A percentile compares a stretch with the other conserved stretches of the same genome.
phyloP scores from a whole-genome alignment of 208 protist genomes.

The Crithidia fasciculata region DNA sequence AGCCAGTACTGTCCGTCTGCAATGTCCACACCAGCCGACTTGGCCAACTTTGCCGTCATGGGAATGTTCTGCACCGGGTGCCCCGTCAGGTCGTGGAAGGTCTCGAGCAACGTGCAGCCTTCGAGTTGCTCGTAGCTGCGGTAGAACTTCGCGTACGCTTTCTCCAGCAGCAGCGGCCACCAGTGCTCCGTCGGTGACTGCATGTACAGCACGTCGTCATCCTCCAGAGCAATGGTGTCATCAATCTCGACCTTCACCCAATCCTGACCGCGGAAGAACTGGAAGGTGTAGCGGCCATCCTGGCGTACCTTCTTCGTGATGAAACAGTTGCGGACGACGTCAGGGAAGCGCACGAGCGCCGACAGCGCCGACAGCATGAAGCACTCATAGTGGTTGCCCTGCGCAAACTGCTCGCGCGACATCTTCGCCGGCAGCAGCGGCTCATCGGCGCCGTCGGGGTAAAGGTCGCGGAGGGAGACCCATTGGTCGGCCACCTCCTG shows the following conservation, averaged over 20 bases:
- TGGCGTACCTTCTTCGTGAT: constrained; percentile 76
- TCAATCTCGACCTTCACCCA: constrained; percentile 88
- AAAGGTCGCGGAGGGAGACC: constrained; percentile 72
- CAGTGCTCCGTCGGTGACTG: constrained; percentile 77
- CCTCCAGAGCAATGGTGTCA: constrained; percentile 64
- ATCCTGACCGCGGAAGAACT: constrained; percentile 70
- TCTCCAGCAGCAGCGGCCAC: constrained; percentile 90
- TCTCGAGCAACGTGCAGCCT: constrained; percentile 77
- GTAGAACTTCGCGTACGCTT: constrained; percentile 93
- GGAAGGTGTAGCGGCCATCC: constrained; percentile 87
- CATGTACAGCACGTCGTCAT: constrained; percentile 62
- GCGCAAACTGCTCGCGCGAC: constrained; percentile 71
- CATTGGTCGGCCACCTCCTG: constrained; percentile 66
- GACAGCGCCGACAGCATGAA: constrained; percentile 79
- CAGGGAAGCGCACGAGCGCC: constrained; percentile 66
- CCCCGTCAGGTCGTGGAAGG: constrained; percentile 82
- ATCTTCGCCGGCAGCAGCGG: constrained; percentile 68
- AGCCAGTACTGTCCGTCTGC: constrained; percentile 56
- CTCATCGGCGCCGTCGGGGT: constrained; percentile 51
- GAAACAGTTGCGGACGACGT: constrained; percentile 83
- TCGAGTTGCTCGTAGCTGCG: constrained; percentile 72
- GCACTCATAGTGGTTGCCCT: constrained; percentile 87
- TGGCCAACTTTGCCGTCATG: constrained; percentile 63
- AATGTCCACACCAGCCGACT: constrained; percentile 56
- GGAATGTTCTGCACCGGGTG: constrained; percentile 77